Evolutionary conservation across 768 basidiomycete genomes (phyloP).

Genomic region (Hericium coralloides): DNA sequence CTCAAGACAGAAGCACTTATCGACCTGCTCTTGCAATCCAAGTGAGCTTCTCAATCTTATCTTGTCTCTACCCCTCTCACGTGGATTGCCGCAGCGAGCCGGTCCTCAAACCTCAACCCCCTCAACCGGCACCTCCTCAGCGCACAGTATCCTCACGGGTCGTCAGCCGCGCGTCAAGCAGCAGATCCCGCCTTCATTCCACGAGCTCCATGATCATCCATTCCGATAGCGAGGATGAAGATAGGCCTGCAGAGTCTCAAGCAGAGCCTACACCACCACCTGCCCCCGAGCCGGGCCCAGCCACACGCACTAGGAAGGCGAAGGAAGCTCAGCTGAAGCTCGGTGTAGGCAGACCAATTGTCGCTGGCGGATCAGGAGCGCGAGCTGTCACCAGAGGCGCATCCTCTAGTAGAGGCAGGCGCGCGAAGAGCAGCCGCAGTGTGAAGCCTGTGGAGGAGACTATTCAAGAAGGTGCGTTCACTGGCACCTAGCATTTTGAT

Average conservation of each 20-base stretch:
- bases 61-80: no score
- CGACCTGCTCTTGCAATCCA: constrained; percentile 55
- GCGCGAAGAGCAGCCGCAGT: constrained; percentile 41
- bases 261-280: constrained; percentile 18
- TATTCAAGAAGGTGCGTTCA: constrained; percentile 35
- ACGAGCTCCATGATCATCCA: constrained; percentile 13
- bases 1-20: constrained; percentile 75
- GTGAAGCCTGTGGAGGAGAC: constrained; percentile 44
- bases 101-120: constrained; percentile 5
- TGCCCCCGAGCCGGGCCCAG: constrained; percentile 18
- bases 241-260: constrained; percentile 10
- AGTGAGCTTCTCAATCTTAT: background rate
- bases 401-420: constrained; percentile 39
- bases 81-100: background rate
- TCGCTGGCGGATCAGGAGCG: constrained; percentile 61
- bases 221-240: constrained; percentile 14
- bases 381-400: constrained; percentile 54
- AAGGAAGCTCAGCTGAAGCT: constrained; percentile 62
- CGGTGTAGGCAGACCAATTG: constrained; percentile 62
- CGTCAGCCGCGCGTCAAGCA: constrained; percentile 3
- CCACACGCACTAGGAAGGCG: constrained; percentile 53
- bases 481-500: background rate
- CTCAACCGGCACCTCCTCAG: constrained; percentile 3
- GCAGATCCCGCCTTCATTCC: constrained; percentile 12
- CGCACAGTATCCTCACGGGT: constrained; percentile 1